Base-by-base conservation (phyloP, 2,329 filamentous ascomycete genomes). In the Neospermospora avenae region DNA sequence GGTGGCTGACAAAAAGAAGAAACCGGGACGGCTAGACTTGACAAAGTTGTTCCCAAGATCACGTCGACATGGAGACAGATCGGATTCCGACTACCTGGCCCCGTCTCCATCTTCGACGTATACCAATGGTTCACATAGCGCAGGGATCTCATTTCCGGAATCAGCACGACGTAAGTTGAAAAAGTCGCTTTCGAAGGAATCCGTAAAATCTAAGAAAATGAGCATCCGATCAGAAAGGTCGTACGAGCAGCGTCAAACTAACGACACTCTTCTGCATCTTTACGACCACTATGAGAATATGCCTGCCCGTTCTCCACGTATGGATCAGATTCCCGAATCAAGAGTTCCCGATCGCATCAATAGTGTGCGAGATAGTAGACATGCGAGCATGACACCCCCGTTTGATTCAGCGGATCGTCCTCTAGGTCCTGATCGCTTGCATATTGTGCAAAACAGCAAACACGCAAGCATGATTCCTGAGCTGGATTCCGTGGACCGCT, bases 41-140 rank as follows among this genome's bases (percentile, higher is more conserved):
- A 67, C 71, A n/a, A 69, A 60, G 59, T 53, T 73, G 16, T 71
- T 73, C 39, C 67, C 70, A 7, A 65, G 63, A 28, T 61, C 67
- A 13, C 61, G 64, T 35, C 66, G 60, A 41, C 57, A 66, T 51
- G 49, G 61, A 11, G 51, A 58, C 7, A 67, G 61, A 45, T 58
- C 61, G 13, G 59, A 63, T 24, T 35, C 37, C 13, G 60, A 57
- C 16, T 63, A 57, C 58, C 42, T 58, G 16, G 45, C 57, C 34
- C 49, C 54, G n/a, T 63, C 63, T 7, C 59, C 64, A 25, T 65
- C 65, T 13, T 69, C 67, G 10, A 28, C 63, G 28, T 60, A 59
- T 6, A 67, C 63, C 4, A 64, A 60, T 41, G 44, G 31, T 11
- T 67, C 63, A 31, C 56, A 37, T 35, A 51, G 35, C n/a, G 46